A percentile compares a stretch with the other conserved stretches of the same genome.
Evolutionary conservation across 192 early-diverging fungal species (phyloP).

Genomic region (Backusella tarrabulga): DNA sequence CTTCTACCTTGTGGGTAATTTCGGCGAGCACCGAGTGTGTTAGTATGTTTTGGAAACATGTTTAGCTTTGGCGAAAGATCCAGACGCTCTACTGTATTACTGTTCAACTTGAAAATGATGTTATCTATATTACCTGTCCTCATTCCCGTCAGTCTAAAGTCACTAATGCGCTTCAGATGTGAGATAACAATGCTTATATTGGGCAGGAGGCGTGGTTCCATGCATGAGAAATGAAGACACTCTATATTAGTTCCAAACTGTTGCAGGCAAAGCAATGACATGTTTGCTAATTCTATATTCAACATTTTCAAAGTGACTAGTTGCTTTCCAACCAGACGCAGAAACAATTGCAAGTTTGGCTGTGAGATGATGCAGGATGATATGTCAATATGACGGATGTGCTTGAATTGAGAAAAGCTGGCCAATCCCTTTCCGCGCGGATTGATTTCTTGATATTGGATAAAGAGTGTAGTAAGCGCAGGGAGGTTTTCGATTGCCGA

Average conservation of each 20-base stretch:
- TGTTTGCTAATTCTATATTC: conserved; percentile 23
- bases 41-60: conserved; percentile 18
- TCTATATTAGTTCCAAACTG: conserved; percentile 18
- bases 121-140: conserved; percentile 20
- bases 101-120: background rate
- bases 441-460: conserved; percentile 15
- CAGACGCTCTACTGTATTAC: background rate
- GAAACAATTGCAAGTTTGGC: conserved; percentile 20
- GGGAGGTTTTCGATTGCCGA: background rate
- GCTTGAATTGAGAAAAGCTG: background rate
- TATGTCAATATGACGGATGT: conserved; percentile 20
- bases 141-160: conserved; percentile 27
- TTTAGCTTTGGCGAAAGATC: conserved; percentile 34
- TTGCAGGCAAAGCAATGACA: conserved; percentile 21
- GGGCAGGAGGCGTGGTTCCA: conserved; percentile 10
- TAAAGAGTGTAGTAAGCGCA: background rate
- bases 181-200: conserved; percentile 9
- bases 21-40: background rate
- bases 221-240: conserved; percentile 31
- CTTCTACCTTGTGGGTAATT: background rate
- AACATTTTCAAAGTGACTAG: conserved; percentile 26
- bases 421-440: background rate
- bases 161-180: conserved; percentile 9
- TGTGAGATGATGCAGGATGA: conserved; percentile 25
- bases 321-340: conserved; percentile 6